Base-by-base conservation (phyloP, 2,329 filamentous ascomycete genomes). In the Zymoseptoria passerinii region DNA sequence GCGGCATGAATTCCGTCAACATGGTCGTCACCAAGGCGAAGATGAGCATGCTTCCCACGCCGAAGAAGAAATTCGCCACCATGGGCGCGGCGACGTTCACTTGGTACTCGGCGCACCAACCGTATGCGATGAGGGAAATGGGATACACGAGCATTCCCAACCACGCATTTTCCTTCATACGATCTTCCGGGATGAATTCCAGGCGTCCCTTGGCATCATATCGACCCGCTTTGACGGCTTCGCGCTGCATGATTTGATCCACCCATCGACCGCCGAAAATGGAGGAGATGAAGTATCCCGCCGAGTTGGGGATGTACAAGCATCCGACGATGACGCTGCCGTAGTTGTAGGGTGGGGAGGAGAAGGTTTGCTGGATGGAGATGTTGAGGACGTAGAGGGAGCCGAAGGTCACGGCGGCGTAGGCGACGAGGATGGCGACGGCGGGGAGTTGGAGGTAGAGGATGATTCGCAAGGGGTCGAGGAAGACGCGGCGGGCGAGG, bases 1-100 rank as follows among this genome's bases (percentile, higher is more conserved):
- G 80, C 13, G 88, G 88, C 79, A 92, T 86, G 68, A 92, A 91
- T 69, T 94, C 89, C 0, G 89, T 92, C 64, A 94, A 77, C 87
- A 94, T 91, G 0, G 90, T 94, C 0, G 88, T 91, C 0, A 83
- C 63, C 65, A 84, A 81, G 53, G 83, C 81, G 73, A 89, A 91
- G 28, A 91, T 85, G 3, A 94, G 78, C 90, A 95, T 94, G 29
- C 82, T 86, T 2, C 87, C 86, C 3, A 88, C 66, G 16, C 90
- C 90, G 66, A 92, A 94, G 70, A 73, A 72, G 66, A 73, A 73
- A 49, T 73, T 73, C 20, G 69, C 68, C 1, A 73, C 59, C 64
- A 73, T 66, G 1, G 70, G 67, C 1, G 60, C 69, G 0, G 69
- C 70, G 8, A 66, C 61, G 50, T 66, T 68, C 3, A 89, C 74